A percentile compares a stretch with the other conserved stretches of the same genome.
phyloP scores from a whole-genome alignment of 2,329 filamentous ascomycete genomes.

The Fusarium sp. region DNA sequence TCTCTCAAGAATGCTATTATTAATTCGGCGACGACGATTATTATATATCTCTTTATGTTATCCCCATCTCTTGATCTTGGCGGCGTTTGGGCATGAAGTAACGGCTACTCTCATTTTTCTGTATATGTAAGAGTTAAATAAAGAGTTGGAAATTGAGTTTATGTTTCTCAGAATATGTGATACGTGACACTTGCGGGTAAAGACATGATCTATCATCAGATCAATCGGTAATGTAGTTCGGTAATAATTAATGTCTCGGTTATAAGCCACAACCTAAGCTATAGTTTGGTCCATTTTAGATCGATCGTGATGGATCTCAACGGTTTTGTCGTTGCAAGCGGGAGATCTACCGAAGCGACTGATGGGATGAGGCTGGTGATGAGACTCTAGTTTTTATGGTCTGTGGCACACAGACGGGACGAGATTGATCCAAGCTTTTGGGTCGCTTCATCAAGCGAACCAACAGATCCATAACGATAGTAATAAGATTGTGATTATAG shows the following conservation, averaged over 20 bases:
- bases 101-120: constrained; percentile 12
- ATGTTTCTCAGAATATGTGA: constrained; percentile 9
- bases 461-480: background rate
- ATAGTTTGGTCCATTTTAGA: constrained; percentile 2
- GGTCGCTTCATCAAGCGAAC: constrained; percentile 24
- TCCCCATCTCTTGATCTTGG: background rate
- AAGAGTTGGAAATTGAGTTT: constrained; percentile 33
- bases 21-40: constrained; percentile 17
- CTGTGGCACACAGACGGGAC: constrained; percentile 11
- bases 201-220: constrained; percentile 3
- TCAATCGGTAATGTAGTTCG: background rate
- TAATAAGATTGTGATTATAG: background rate
- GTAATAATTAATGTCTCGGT: constrained; percentile 14
- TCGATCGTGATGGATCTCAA: constrained; percentile 25
- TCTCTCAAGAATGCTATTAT: background rate
- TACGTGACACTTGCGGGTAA: constrained; percentile 24
- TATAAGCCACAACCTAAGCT: constrained; percentile 3
- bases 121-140: constrained; percentile 21
- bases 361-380: constrained; percentile 14
- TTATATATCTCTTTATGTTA: background rate
- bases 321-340: constrained; percentile 17
- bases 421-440: constrained; percentile 1
- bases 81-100: constrained; percentile 38
- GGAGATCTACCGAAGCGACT: constrained; percentile 12
- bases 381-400: constrained; percentile 8